Percentiles rank a stretch among this genome's conserved stretches.
These are phyloP conservation scores for Hemisphaericaspora xylanilytica DNA, from an alignment of 1,139 yeast species.

Conservation along the genomic window DNA sequence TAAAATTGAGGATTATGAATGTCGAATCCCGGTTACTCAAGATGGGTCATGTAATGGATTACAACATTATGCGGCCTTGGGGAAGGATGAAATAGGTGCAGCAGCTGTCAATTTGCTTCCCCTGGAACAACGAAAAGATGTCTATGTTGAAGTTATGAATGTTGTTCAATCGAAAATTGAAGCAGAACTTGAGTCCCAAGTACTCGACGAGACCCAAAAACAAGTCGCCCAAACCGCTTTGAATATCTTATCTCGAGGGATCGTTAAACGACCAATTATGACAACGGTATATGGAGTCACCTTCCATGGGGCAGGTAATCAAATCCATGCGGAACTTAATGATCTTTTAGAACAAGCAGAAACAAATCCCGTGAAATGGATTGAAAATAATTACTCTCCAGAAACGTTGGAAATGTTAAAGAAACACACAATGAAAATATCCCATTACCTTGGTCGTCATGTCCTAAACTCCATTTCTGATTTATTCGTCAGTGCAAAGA, in stretches of 20 bases:
- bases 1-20: conserved; percentile 21
- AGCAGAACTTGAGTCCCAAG: conserved; percentile 9
- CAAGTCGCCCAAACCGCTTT: conserved; percentile 18
- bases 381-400: conserved; percentile 5
- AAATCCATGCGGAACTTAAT: conserved; percentile 27
- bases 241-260: conserved; percentile 28
- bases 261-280: conserved; percentile 47
- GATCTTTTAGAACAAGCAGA: conserved; percentile 21
- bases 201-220: background rate
- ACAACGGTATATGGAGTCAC: conserved; percentile 51
- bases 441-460: conserved; percentile 26
- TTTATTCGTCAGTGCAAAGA: conserved; percentile 34
- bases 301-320: conserved; percentile 33
- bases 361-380: conserved; percentile 8
- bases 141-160: conserved; percentile 34
- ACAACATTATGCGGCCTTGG: conserved; percentile 48
- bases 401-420: conserved; percentile 5
- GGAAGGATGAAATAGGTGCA: conserved; percentile 37
- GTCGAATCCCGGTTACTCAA: conserved; percentile 41
- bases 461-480: conserved; percentile 34
- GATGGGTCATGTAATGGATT: conserved; percentile 51
- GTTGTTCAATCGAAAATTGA: conserved; percentile 22
- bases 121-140: conserved; percentile 27
- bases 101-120: conserved; percentile 38
- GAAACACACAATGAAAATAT: conserved; percentile 9